Percentiles rank a stretch among this genome's conserved stretches.
Conservation (phyloP, 371 early-diverging fungal genomes). For the Umbelopsis sp. region DNA sequence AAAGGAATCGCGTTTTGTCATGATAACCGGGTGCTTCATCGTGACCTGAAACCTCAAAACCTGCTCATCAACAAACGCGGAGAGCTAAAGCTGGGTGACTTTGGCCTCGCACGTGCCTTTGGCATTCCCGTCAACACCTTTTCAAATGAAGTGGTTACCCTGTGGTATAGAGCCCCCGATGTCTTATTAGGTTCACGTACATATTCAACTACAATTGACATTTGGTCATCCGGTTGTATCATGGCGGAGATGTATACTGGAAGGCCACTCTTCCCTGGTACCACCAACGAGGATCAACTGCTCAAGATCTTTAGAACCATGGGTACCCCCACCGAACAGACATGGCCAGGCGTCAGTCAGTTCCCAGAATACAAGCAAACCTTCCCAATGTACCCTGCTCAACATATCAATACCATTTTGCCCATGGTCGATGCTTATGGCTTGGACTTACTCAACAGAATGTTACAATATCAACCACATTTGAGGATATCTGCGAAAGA, state of each 20-base stretch:
- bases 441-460: constrained; percentile 74
- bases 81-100: constrained; percentile 93
- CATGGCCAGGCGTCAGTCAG: constrained; percentile 88
- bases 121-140: constrained; percentile 97
- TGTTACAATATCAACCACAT: constrained; percentile 87
- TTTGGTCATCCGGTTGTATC: constrained; percentile 99
- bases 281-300: constrained; percentile 90
- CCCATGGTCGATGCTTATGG: constrained; percentile 81
- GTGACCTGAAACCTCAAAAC: constrained; percentile 98
- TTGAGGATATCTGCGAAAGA: constrained; percentile 85
- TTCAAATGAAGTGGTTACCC: constrained; percentile 98
- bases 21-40: constrained; percentile 92
- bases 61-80: constrained; percentile 87
- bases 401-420: constrained; percentile 65
- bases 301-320: constrained; percentile 85
- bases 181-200: constrained; percentile 94
- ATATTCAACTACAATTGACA: constrained; percentile 97
- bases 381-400: constrained; percentile 74
- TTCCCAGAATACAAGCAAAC: constrained; percentile 87
- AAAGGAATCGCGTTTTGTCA: constrained; percentile 95
- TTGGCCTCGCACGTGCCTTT: constrained; percentile 95
- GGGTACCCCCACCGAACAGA: constrained; percentile 87
- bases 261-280: constrained; percentile 95
- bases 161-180: constrained; percentile 98
- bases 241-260: constrained; percentile 96